A percentile compares a stretch with the other conserved stretches of the same genome.
These are phyloP conservation scores for Pseudoscleropodium purum DNA, from an alignment of 225 moss, liverwort and hornwort species.

Conservation along the genomic window DNA sequence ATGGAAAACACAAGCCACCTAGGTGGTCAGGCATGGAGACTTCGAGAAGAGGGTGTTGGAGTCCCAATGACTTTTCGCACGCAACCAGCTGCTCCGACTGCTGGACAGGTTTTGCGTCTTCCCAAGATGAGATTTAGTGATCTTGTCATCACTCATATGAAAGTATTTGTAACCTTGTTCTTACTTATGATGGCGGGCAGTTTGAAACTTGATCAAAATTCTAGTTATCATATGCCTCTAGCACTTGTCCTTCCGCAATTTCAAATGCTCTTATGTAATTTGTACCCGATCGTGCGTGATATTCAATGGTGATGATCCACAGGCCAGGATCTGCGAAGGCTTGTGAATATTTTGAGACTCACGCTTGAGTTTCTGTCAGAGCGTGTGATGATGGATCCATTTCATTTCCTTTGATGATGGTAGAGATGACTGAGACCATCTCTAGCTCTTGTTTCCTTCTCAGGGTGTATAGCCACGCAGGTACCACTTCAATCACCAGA, in stretches of 20 bases:
- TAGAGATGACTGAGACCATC: constrained; percentile 85
- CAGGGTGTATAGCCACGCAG: constrained; percentile 88
- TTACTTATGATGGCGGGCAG: no score
- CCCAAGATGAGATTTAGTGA: no score
- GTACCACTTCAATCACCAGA: constrained; percentile 7
- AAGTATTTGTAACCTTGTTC: no score
- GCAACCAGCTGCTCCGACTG: no score
- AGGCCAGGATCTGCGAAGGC: constrained; percentile 39
- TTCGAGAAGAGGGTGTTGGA: no score
- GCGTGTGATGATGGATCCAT: constrained; percentile 74
- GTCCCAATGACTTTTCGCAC: no score
- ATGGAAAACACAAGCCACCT: no score
- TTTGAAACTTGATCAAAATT: no score
- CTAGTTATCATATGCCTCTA: no score
- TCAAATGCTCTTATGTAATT: background rate
- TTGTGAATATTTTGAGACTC: constrained; percentile 51
- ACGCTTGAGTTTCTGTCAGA: constrained; percentile 86
- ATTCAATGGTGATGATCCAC: background rate
- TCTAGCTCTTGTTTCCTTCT: constrained; percentile 89
- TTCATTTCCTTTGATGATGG: constrained; percentile 71
- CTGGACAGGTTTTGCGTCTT: no score
- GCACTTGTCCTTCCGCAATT: background rate
- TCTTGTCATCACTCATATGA: no score
- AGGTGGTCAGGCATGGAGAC: no score
- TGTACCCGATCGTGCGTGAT: background rate